phyloP scores from a whole-genome alignment of 1,284 basidiomycete species.

The Ganoderma lingzhi region DNA sequence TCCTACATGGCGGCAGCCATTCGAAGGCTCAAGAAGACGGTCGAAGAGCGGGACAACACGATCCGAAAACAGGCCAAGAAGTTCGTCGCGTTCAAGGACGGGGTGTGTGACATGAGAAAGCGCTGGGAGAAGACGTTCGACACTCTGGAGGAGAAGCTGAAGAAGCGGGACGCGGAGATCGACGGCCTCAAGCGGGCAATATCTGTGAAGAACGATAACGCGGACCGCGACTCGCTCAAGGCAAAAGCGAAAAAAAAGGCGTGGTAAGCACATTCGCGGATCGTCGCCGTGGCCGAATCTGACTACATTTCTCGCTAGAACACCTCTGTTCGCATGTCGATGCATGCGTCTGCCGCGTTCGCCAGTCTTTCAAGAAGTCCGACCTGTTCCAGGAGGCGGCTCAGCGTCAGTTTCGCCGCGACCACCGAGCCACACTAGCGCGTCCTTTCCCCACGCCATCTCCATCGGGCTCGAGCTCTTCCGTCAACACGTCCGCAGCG shows the following conservation, averaged over 20 bases:
- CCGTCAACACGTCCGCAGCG: not conserved
- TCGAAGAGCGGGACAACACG: not conserved
- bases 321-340: not conserved
- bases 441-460: not conserved
- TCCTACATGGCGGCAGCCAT: not conserved
- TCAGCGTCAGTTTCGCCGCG: not conserved
- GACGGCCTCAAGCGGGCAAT: not conserved
- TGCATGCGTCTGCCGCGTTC: not conserved
- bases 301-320: not conserved
- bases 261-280: not conserved
- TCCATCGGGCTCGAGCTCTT: not conserved
- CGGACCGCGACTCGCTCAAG: not conserved
- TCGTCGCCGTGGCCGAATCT: not conserved
- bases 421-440: not conserved
- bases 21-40: not conserved
- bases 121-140: constrained; percentile 5
- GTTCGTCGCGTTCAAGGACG: not conserved
- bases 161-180: constrained; percentile 3
- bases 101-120: not conserved
- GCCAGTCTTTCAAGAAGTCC: not conserved
- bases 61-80: not conserved
- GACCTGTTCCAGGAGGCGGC: not conserved
- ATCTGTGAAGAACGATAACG: not conserved
- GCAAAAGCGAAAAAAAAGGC: not conserved
- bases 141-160: not conserved